Evolutionary conservation across 495 filamentous ascomycete genomes (phyloP), one percentile per base, ranked within the genome.

Genomic region (Annulohypoxylon nitens): DNA sequence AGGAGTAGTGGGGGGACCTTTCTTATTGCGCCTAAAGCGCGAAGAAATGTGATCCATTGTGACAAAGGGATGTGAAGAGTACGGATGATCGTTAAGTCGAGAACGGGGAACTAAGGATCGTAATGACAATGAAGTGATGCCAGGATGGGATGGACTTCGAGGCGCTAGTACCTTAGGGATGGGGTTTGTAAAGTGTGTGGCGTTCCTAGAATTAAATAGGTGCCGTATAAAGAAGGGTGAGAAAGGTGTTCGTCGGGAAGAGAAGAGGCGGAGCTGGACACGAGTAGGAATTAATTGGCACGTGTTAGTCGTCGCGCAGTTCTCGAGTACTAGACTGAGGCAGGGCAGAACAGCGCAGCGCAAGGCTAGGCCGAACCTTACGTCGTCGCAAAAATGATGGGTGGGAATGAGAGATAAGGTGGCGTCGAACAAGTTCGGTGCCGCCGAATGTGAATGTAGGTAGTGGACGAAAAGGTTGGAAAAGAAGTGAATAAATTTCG

Each of bases 1-100:
- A 2, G 62, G 54, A 26, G 72, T 54, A 16, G 47, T 16, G 14
- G 62, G 57, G 33, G 69, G 41, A 23, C 54, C 43, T 54, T 23
- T 70, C 64, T 67, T 78, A 11, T 39, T 67, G 61, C 76, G 76
- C 39, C 76, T 68, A 18, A 78, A 78, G 63, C 76, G 76, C 58
- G 76, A 62, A 30, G 74, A 67, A 25, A 78, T 41, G 26, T 73
- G 70, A 14, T 78, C 76, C 74, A 78, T 78, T 57, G 11, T 69
- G 20, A 60, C 30, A n/a, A n/a, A 48, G 30, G n/a, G 18, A 50
- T 37, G 1, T 26, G 30, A 47, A 47, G 12, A 18, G 26, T 12
- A 45, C 3, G 8, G 57, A 16, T 43, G 12, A 25, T 9, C 30
- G 5, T 30, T 4, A 30, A 30, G 4, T 12, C 8, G 20, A 43